Evolutionary conservation across 768 basidiomycete genomes (phyloP).

Genomic region (Ramaria sp.): DNA sequence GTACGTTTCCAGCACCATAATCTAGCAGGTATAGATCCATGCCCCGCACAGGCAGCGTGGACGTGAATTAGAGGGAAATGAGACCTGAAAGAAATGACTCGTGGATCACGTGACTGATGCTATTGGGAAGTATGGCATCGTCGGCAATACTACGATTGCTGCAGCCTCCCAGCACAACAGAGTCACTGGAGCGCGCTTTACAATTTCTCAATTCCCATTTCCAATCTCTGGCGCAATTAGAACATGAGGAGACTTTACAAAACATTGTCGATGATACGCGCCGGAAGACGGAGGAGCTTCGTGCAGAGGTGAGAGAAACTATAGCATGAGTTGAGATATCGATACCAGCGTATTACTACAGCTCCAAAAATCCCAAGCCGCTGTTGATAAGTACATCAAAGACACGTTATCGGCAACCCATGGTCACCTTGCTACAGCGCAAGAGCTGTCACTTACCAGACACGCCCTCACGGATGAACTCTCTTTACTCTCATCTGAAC

Average conservation of each 20-base stretch:
- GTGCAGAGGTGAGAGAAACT: background rate
- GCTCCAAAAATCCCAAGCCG: background rate
- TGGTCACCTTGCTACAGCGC: constrained; percentile 46
- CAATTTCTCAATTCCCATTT: background rate
- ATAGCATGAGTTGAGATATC: background rate
- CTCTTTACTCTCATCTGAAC: constrained; percentile 48
- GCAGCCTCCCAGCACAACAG: background rate
- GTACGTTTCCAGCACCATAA: constrained; percentile 93
- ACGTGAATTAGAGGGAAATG: background rate
- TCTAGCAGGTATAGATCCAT: constrained; percentile 83
- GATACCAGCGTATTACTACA: background rate
- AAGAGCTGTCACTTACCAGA: constrained; percentile 64
- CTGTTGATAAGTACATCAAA: background rate
- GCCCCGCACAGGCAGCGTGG: background rate
- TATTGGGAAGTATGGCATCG: background rate
- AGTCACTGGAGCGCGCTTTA: background rate
- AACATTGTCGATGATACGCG: background rate
- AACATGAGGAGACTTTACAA: background rate
- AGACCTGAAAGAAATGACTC: background rate
- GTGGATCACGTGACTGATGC: background rate
- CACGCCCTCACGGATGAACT: constrained; percentile 75
- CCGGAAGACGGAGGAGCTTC: background rate
- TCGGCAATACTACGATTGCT: background rate
- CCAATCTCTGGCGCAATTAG: background rate
- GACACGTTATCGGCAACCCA: background rate